A percentile compares a stretch with the other conserved stretches of the same genome.
These are phyloP conservation scores for Dictyostelium citrinum DNA, from an alignment of 78 protist species.

Conservation along the genomic window DNA sequence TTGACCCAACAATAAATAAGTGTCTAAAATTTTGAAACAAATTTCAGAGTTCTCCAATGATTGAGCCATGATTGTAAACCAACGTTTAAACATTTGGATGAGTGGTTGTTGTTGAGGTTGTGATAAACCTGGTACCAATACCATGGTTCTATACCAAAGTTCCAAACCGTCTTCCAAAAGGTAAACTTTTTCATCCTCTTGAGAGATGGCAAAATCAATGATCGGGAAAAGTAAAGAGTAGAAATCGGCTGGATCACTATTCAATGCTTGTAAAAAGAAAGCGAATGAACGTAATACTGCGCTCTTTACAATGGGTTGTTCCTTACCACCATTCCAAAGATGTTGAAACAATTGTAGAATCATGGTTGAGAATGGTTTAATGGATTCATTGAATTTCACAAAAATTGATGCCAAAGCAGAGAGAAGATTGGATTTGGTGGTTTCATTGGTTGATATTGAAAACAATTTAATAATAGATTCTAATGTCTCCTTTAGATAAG, in stretches of 20 bases:
- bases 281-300: conserved; percentile 12
- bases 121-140: neutral
- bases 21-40: conserved; percentile 19
- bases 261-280: conserved; percentile 51
- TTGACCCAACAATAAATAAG: conserved; percentile 22
- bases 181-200: neutral
- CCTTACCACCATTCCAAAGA: conserved; percentile 24
- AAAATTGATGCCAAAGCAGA: neutral
- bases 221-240: conserved; percentile 14
- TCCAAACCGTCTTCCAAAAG: conserved; percentile 46
- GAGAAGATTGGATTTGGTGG: neutral
- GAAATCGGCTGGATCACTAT: conserved; percentile 29
- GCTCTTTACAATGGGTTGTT: neutral
- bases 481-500: neutral
- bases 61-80: neutral
- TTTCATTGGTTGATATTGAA: neutral
- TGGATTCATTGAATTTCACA: neutral
- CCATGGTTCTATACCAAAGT: conserved; percentile 11
- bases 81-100: neutral
- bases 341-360: neutral
- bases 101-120: neutral
- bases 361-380: neutral
- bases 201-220: neutral
- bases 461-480: neutral
- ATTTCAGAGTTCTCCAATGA: neutral